These are phyloP conservation scores for Aspergillus diversus DNA, from an alignment of 495 filamentous ascomycete species.

Conservation along the genomic window DNA sequence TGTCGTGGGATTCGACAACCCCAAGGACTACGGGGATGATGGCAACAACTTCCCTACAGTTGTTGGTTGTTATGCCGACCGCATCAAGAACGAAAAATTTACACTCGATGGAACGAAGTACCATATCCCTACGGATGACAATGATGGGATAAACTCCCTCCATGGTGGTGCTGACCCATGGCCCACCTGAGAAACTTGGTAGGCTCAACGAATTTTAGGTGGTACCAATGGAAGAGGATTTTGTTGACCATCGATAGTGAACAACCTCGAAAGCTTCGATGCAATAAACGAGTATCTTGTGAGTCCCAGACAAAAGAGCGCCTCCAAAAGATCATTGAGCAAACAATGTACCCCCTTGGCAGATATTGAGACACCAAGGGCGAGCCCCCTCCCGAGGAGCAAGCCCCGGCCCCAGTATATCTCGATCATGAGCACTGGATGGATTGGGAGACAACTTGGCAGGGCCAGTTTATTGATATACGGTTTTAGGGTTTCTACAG, in stretches of 20 bases:
- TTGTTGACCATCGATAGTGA: too few species aligned
- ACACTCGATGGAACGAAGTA: conserved; percentile 66
- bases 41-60: conserved; percentile 78
- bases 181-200: too few species aligned
- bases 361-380: too few species aligned
- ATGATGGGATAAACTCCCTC: conserved; percentile 69
- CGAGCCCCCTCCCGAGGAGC: too few species aligned
- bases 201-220: too few species aligned
- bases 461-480: not conserved
- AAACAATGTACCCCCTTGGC: too few species aligned
- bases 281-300: too few species aligned
- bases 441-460: not conserved
- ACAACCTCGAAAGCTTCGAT: too few species aligned
- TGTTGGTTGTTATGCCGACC: conserved; percentile 86
- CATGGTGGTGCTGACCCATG: conserved; percentile 63
- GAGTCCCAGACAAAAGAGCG: too few species aligned
- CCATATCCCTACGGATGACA: conserved; percentile 72
- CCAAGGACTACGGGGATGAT: conserved; percentile 67
- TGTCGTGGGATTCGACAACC: conserved; percentile 79
- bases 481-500: not conserved
- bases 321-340: too few species aligned
- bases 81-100: conserved; percentile 85
- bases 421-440: not conserved
- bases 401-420: too few species aligned
- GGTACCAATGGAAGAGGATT: too few species aligned